Evolutionary conservation across 495 filamentous ascomycete genomes (phyloP).

Genomic region (Trichoderma reesei): DNA sequence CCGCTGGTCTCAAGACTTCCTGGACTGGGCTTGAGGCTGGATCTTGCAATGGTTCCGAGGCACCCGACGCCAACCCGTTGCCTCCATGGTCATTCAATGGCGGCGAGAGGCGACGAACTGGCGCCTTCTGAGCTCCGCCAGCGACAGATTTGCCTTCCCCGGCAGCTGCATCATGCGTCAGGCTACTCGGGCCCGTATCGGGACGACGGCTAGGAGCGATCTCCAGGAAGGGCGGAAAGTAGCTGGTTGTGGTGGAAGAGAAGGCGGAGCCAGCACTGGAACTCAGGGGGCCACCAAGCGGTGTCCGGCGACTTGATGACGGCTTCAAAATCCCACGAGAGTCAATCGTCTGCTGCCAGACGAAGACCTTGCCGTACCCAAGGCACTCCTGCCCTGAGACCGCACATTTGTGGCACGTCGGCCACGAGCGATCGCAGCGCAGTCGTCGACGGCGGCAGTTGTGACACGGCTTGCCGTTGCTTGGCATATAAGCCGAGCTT

Average conservation of each 20-base stretch:
- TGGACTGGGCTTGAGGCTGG: neutral
- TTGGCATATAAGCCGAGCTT: constrained; percentile 5
- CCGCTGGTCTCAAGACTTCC: neutral
- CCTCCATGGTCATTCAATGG: neutral
- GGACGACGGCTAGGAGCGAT: neutral
- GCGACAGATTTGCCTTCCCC: neutral
- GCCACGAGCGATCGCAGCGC: constrained; percentile 43
- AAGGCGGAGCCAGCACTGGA: neutral
- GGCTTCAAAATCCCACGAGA: neutral
- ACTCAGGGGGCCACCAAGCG: neutral
- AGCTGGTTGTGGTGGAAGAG: neutral
- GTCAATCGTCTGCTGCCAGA: constrained; percentile 29
- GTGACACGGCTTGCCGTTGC: constrained; percentile 29
- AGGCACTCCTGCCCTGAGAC: constrained; percentile 38
- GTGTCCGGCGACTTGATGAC: constrained; percentile 3
- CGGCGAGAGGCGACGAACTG: neutral
- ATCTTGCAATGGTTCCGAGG: neutral
- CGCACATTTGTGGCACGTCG: constrained; percentile 40
- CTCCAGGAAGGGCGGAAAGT: neutral
- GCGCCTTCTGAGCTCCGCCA: neutral
- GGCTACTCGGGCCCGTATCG: neutral
- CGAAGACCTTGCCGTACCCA: constrained; percentile 32
- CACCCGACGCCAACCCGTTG: neutral
- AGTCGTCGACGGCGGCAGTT: constrained; percentile 43
- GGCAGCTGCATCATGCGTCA: neutral